phyloP scores from a whole-genome alignment of 805 yeast species.

The Candida xiaguanensis region DNA sequence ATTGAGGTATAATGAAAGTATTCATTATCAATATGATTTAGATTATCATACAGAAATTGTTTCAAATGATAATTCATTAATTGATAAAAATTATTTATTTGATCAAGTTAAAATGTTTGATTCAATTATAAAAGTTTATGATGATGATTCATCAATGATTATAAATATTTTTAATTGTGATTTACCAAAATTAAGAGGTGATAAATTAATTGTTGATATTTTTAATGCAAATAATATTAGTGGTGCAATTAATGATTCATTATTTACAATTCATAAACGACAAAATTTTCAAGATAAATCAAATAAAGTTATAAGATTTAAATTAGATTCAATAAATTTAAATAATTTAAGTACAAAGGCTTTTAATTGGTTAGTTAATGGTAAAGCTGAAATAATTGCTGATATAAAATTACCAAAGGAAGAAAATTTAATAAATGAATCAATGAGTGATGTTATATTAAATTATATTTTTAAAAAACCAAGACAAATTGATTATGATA shows the following conservation, averaged over 20 bases:
- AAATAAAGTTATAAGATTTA: conserved; percentile 31
- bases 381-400: conserved; percentile 65
- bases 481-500: neutral
- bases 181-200: conserved; percentile 55
- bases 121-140: conserved; percentile 41
- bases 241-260: conserved; percentile 70
- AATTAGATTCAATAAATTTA: conserved; percentile 40
- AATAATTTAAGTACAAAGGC: conserved; percentile 23
- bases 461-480: conserved; percentile 20
- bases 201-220: conserved; percentile 59
- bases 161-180: conserved; percentile 65
- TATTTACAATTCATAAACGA: conserved; percentile 74
- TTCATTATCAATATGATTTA: conserved; percentile 31
- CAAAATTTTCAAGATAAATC: conserved; percentile 39
- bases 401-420: conserved; percentile 67
- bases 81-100: conserved; percentile 33
- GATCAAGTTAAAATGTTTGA: conserved; percentile 47
- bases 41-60: conserved; percentile 17
- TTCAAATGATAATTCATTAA: conserved; percentile 1
- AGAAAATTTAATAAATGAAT: conserved; percentile 16
- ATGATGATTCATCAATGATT: conserved; percentile 32
- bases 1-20: conserved; percentile 24
- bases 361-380: conserved; percentile 70
- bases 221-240: conserved; percentile 67
- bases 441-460: conserved; percentile 21